Conservation (phyloP, 192 early-diverging fungal genomes). For the Gonapodya prolifera region DNA sequence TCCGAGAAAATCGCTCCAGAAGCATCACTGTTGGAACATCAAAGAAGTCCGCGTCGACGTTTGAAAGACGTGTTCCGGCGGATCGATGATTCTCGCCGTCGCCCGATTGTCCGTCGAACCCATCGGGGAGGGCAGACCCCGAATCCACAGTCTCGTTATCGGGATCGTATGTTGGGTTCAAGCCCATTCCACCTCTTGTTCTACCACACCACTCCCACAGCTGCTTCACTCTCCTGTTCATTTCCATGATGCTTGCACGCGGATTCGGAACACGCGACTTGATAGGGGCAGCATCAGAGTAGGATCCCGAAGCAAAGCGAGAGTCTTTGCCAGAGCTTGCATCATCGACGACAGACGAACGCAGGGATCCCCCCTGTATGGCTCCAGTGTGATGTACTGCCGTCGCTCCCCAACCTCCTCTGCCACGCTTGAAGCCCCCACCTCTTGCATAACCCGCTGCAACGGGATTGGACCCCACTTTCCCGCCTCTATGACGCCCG, state of each 20-base stretch:
- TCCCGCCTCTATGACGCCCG: neutral
- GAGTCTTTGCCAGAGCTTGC: neutral
- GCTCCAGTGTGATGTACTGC: conserved; percentile 2
- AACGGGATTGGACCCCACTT: neutral
- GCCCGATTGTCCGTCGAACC: neutral
- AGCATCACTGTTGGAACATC: neutral
- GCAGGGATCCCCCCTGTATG: conserved; percentile 14
- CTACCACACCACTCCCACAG: conserved; percentile 44
- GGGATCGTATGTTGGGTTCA: neutral
- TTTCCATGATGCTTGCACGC: conserved; percentile 39
- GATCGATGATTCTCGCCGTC: too few species aligned
- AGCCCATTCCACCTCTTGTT: conserved; percentile 24
- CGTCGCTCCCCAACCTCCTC: neutral
- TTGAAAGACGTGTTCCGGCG: neutral
- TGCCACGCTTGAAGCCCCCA: neutral
- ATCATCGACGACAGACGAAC: conserved; percentile 12
- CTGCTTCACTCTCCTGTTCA: conserved; percentile 52
- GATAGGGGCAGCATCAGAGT: conserved; percentile 14
- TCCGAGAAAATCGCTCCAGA: neutral
- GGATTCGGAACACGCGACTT: conserved; percentile 37
- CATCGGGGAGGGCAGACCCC: neutral
- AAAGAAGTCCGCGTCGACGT: neutral
- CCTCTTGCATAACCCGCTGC: neutral
- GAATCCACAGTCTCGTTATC: neutral
- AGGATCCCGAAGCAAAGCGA: neutral